Base-by-base conservation (phyloP, 768 basidiomycete species). In the Lepiota venenata region DNA sequence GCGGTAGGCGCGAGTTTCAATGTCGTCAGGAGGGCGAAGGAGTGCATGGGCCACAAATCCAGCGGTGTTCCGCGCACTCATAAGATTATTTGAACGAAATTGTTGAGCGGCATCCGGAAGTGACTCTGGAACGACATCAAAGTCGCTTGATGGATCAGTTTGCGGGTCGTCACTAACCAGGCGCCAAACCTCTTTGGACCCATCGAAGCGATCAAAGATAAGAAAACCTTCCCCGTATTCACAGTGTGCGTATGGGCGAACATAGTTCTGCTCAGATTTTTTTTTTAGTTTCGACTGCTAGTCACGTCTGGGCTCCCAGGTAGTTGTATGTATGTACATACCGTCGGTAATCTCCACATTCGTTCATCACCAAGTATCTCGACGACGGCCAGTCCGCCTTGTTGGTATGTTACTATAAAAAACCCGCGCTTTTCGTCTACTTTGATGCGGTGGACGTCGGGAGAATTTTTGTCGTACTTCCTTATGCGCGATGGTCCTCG, bases 171-270 rank as follows among this genome's bases (percentile, higher is more conserved):
- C 68, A 35, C 73, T 69, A 3, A 69, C 59, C 5, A 73, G 75
- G 25, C 85, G 73, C 91, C 90, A 93, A 12, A 91, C 81, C 64
- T 93, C 91, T 58, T 85, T 86, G 57, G 69, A 62, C 8, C 76
- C 74, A 27, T 74, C 76, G 18, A 64, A 41, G 27, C 85, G 79
- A 61, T 91, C 85, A 63, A 90, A 88, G 44, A 91, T 69, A 44
- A 91, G 70, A 61, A 80, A 90, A 8, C 91, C 90, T 25, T 77
- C 69, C 12, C 73, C 82, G 58, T 91, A 93, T 66, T 92, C 91
- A 59, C 81, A 79, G 61, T 91, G 89, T 0, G 88, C 88, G 43
- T 73, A 77, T 7, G 62, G 58, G 32, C 78, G 77, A 25, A 87
- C 79, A 61, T 84, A 75, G 50, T 35, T 50, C 48, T 60, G 8